Conservation (phyloP, 768 basidiomycete species). For the Rubroboletus pulcherrimus region DNA sequence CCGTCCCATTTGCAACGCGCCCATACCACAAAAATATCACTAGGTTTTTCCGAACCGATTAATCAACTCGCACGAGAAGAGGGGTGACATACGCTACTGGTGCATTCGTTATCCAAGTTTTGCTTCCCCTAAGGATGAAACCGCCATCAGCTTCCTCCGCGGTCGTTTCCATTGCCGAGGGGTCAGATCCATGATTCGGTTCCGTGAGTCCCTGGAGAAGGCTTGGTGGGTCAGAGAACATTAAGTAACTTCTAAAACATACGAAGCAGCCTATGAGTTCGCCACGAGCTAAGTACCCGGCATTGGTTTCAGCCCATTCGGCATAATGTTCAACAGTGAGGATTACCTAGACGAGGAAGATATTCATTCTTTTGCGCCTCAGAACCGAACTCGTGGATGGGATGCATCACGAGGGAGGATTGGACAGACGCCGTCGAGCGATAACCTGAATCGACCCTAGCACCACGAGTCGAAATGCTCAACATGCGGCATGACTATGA, state of each 20-base stretch:
- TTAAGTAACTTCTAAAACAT: constrained; percentile 30
- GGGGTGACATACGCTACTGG: constrained; percentile 69
- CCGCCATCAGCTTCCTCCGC: constrained; percentile 84
- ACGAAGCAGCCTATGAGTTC: constrained; percentile 93
- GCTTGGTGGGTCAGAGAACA: neutral
- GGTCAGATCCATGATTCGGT: constrained; percentile 96
- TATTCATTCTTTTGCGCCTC: constrained; percentile 90
- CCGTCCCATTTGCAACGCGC: constrained; percentile 93
- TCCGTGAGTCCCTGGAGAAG: constrained; percentile 83
- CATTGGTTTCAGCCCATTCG: constrained; percentile 3
- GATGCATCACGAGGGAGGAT: constrained; percentile 96
- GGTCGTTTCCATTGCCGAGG: constrained; percentile 94
- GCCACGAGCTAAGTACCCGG: constrained; percentile 56
- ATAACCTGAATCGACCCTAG: constrained; percentile 92
- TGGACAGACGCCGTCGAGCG: constrained; percentile 94
- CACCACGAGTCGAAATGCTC: neutral
- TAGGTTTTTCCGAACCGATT: constrained; percentile 27
- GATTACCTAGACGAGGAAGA: constrained; percentile 73
- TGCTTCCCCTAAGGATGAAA: constrained; percentile 83
- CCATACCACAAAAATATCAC: constrained; percentile 92
- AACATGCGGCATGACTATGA: neutral
- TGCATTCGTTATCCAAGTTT: constrained; percentile 97
- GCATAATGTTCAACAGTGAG: neutral
- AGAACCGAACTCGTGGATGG: constrained; percentile 82
- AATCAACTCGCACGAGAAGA: constrained; percentile 4